Base-by-base conservation (phyloP, 106 monocot genomes). In the Platanthera guangdongensis region DNA sequence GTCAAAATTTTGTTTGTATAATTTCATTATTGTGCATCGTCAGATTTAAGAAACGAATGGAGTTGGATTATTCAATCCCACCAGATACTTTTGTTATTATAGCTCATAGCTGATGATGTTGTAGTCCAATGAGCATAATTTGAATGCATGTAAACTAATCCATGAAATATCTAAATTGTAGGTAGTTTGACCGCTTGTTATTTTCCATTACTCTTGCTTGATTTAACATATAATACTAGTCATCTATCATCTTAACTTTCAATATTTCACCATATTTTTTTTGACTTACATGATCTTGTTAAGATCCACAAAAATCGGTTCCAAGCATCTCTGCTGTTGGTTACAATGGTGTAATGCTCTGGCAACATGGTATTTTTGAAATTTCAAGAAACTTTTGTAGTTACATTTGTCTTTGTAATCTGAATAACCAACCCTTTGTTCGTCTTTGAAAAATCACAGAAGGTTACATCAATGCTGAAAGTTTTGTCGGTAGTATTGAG, bases 261-360 rank as follows among this genome's bases (percentile, higher is more conserved):
- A 65, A 50, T 11, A 32, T 47, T 80, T 47, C 48, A 6, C n/a
- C 30, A 21, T 47, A 52, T 67, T 59, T 50, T 68, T 64, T 82
- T 78, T 21, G 32, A 80, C 80, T 92, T 95, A 82, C 78, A 85
- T 80, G 13, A 64, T 15, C 47, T 74, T 82, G 57, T 49, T 71
- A 84, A 95, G 95, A 92, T 52, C 90, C 92, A 51, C 90, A 90
- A 51, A 84, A 88, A 51, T 85, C 86, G 57, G 52, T 88, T 51
- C 95, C 95, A 57, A 90, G 88, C 77, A 90, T 95, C 62, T 85
- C 88, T 59, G 88, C 75, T 75, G 82, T 95, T 78, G 90, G 92
- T 80, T 82, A 75, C 50, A 92, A 92, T 81, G 95, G 95, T 65
- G 73, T 90, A 74, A 78, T 90, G 83, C 76, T 90, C 69, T 92